phyloP scores from a whole-genome alignment of 306 rosid species.

The Dryas drummondii region DNA sequence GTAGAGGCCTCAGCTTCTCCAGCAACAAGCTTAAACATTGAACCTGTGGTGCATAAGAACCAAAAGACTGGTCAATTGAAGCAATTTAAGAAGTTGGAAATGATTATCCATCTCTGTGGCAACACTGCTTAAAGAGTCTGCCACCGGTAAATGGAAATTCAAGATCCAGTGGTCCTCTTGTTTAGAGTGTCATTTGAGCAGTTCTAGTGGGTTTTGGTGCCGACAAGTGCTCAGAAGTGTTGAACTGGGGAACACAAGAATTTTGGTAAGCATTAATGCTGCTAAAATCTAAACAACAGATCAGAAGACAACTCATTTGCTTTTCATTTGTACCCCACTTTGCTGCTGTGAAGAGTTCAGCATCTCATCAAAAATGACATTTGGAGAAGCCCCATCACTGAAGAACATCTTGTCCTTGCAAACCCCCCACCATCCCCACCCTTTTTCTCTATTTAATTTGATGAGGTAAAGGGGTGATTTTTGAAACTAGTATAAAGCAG shows the following conservation, averaged over 20 bases:
- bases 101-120: conserved; percentile 1
- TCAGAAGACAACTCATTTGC: conserved; percentile 34
- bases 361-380: conserved; percentile 30
- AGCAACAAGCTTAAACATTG: conserved; percentile 24
- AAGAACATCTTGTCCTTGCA: conserved; percentile 28
- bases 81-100: conserved; percentile 4
- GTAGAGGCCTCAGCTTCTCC: conserved; percentile 14
- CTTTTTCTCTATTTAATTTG: neutral
- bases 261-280: conserved; percentile 23
- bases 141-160: neutral
- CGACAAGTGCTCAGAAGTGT: conserved; percentile 29
- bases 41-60: conserved; percentile 19
- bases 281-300: conserved; percentile 24
- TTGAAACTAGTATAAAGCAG: neutral
- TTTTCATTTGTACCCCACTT: conserved; percentile 35
- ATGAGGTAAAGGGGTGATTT: conserved; percentile 9
- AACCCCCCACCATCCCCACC: conserved; percentile 1
- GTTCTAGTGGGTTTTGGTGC: conserved; percentile 20
- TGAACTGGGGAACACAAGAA: conserved; percentile 25
- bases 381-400: conserved; percentile 28
- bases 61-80: conserved; percentile 12
- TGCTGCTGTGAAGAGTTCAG: conserved; percentile 27
- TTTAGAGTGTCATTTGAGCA: conserved; percentile 10
- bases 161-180: conserved; percentile 10
- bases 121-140: neutral